A percentile compares a stretch with the other conserved stretches of the same genome.
Evolutionary conservation across 1,284 basidiomycete species (phyloP).

Genomic region (Apiotrichum domesticum): DNA sequence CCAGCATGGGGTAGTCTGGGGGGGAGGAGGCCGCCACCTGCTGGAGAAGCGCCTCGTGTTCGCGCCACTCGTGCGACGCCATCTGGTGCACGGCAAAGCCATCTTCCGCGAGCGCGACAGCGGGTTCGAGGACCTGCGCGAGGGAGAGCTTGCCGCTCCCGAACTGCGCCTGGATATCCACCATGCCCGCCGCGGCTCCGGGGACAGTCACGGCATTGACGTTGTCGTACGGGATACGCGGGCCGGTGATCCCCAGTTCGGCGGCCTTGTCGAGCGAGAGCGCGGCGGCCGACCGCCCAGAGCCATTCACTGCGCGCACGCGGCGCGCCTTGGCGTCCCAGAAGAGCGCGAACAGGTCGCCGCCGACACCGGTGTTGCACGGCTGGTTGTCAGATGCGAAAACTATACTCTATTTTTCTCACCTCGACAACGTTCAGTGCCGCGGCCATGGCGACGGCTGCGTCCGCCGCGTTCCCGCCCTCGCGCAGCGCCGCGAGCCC

Average conservation of each 20-base stretch:
- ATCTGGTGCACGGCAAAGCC: constrained; percentile 58
- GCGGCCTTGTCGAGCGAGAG: constrained; percentile 67
- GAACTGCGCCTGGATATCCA: constrained; percentile 71
- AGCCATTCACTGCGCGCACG: constrained; percentile 55
- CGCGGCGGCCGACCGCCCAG: constrained; percentile 68
- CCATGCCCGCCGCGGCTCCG: constrained; percentile 82
- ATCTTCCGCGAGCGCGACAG: constrained; percentile 72
- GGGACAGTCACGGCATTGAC: constrained; percentile 88
- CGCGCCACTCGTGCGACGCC: constrained; percentile 9
- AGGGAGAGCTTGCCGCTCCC: constrained; percentile 70
- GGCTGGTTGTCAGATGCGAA: constrained; percentile 4
- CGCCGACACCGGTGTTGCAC: constrained; percentile 41
- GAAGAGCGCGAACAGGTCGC: constrained; percentile 85
- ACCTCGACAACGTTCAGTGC: constrained; percentile 16
- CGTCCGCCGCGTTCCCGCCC: constrained; percentile 71
- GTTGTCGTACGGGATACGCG: constrained; percentile 59
- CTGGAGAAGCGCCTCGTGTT: constrained; percentile 5
- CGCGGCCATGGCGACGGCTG: constrained; percentile 18
- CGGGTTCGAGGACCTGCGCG: constrained; percentile 70
- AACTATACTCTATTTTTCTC: neutral
- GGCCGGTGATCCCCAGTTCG: constrained; percentile 58
- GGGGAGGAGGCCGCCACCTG: constrained; percentile 5
- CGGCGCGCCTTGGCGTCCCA: constrained; percentile 69
- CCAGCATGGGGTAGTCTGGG: constrained; percentile 17
- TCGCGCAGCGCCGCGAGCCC: constrained; percentile 73